Evolutionary conservation across 768 basidiomycete species (phyloP).

Genomic region (Phylloporus sp.): DNA sequence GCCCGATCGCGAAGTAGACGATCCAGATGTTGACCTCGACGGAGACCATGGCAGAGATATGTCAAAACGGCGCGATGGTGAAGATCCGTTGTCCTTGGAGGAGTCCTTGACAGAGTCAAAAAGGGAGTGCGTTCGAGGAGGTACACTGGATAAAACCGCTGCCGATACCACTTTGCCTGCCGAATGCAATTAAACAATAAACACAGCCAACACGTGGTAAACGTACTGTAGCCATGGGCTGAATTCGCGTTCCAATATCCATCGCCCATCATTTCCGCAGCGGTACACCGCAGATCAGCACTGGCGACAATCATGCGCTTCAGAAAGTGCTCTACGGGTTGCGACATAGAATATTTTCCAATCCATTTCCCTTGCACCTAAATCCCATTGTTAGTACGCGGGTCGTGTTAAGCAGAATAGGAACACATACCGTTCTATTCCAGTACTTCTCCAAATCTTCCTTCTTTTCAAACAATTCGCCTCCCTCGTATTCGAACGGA

Average conservation of each 20-base stretch:
- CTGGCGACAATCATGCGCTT: conserved; percentile 79
- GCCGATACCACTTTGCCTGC: conserved; percentile 36
- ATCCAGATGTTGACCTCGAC: conserved; percentile 12
- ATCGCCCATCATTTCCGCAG: conserved; percentile 61
- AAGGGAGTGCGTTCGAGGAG: conserved; percentile 15
- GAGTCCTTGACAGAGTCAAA: conserved; percentile 19
- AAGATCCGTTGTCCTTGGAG: conserved; percentile 23
- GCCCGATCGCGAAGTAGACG: conserved; percentile 15
- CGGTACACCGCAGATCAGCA: conserved; percentile 74
- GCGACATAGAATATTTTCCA: conserved; percentile 60
- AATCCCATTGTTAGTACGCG: not conserved
- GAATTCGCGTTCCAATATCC: conserved; percentile 53
- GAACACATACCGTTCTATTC: conserved; percentile 63
- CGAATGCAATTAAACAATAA: not conserved
- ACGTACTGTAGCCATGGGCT: conserved; percentile 42
- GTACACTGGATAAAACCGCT: conserved; percentile 7
- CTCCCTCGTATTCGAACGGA: conserved; percentile 81
- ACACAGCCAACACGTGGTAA: conserved; percentile 3
- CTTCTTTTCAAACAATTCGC: conserved; percentile 72
- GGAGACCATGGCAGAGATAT: conserved; percentile 35
- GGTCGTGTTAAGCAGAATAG: not conserved
- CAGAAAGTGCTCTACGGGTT: conserved; percentile 60
- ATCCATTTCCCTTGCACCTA: conserved; percentile 84
- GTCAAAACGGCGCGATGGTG: conserved; percentile 30
- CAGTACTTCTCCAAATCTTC: conserved; percentile 87